A percentile compares a stretch with the other conserved stretches of the same genome.
Evolutionary conservation across 345 rosid species (phyloP).

Genomic region (Camelina sativa): DNA sequence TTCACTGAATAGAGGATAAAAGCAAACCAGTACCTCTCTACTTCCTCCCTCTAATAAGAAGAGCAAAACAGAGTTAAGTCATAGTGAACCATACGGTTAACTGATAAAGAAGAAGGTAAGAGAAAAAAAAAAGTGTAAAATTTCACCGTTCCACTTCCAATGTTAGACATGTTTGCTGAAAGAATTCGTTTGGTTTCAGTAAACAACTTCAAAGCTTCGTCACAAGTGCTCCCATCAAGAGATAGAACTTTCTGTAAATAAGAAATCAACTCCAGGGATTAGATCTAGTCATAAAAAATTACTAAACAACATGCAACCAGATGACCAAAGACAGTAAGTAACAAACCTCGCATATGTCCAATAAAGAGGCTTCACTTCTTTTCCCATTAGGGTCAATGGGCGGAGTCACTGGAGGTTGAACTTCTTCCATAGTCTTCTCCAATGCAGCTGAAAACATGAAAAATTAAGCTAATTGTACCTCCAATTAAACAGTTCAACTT

Average conservation of each 20-base stretch:
- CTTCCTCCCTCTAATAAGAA: conserved; percentile 72
- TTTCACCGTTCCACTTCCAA: conserved; percentile 71
- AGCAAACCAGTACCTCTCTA: conserved; percentile 85
- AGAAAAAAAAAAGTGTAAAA: background rate
- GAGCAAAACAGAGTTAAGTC: conserved; percentile 4
- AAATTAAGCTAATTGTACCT: conserved; percentile 8
- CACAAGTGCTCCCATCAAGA: conserved; percentile 56
- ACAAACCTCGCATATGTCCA: conserved; percentile 45
- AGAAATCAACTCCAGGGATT: background rate
- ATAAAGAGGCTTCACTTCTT: conserved; percentile 37
- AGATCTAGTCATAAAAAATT: background rate
- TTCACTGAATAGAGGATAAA: conserved; percentile 70
- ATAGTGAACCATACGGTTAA: conserved; percentile 33
- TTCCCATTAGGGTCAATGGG: conserved; percentile 43
- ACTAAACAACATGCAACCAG: conserved; percentile 15
- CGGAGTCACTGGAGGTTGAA: conserved; percentile 47
- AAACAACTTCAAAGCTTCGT: conserved; percentile 62
- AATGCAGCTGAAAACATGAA: conserved; percentile 31
- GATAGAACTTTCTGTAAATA: conserved; percentile 62
- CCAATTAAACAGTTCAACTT: background rate
- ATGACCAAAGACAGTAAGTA: background rate
- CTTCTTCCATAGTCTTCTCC: conserved; percentile 44
- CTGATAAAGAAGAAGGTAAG: conserved; percentile 4
- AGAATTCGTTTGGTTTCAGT: conserved; percentile 70
- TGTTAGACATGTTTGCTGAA: conserved; percentile 52